These are phyloP conservation scores for Papiliotrema flavescens DNA, from an alignment of 1,284 basidiomycete genomes.

Conservation along the genomic window DNA sequence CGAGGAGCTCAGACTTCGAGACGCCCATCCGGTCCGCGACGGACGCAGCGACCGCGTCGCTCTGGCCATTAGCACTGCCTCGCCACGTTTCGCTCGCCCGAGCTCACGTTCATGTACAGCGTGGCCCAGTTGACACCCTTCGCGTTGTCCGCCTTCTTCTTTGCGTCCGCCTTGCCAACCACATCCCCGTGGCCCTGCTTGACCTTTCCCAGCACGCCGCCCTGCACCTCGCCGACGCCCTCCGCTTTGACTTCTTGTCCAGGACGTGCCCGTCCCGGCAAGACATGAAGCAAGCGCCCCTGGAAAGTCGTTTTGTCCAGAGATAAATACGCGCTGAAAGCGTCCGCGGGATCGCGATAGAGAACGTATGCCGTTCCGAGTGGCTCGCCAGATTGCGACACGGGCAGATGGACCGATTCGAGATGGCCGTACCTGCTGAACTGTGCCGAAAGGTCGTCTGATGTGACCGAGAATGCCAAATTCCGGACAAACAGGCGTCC, in stretches of 20 bases:
- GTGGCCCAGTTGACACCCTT: constrained; percentile 95
- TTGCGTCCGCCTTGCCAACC: constrained; percentile 60
- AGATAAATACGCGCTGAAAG: constrained; percentile 69
- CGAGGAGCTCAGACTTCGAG: constrained; percentile 77
- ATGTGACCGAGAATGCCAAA: constrained; percentile 76
- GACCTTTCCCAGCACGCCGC: constrained; percentile 46
- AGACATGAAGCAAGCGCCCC: constrained; percentile 84
- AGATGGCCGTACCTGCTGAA: constrained; percentile 71
- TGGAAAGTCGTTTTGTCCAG: constrained; percentile 87
- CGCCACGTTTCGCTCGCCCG: background rate
- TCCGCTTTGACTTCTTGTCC: constrained; percentile 56
- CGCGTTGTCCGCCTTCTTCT: constrained; percentile 68
- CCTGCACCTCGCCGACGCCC: constrained; percentile 30
- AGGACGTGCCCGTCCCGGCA: constrained; percentile 60
- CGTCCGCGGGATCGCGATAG: constrained; percentile 63
- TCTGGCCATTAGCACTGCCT: constrained; percentile 52
- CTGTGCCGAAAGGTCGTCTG: constrained; percentile 65
- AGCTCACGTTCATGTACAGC: constrained; percentile 93
- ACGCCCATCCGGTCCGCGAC: constrained; percentile 77
- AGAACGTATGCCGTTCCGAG: constrained; percentile 69
- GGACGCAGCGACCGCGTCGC: constrained; percentile 80
- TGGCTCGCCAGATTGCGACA: constrained; percentile 71
- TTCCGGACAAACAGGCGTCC: constrained; percentile 88
- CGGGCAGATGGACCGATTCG: constrained; percentile 77
- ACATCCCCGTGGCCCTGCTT: constrained; percentile 62